phyloP scores from a whole-genome alignment of 2,329 filamentous ascomycete genomes.

The Beauveria scarabaeidicola region DNA sequence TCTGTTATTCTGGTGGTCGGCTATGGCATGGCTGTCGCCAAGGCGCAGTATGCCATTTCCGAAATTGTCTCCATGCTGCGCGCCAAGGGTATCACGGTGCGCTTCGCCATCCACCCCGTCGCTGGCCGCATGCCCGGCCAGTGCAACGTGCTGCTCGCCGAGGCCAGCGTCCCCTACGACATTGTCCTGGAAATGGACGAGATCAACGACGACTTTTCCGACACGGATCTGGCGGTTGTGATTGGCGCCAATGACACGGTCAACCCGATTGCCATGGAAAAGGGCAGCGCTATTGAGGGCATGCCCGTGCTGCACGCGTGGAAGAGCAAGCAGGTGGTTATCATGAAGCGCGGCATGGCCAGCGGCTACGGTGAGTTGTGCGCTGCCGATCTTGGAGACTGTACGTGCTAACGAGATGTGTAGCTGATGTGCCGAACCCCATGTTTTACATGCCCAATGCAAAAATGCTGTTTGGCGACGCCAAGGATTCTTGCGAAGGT shows the following conservation, averaged over 20 bases:
- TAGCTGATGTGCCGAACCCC: constrained; percentile 82
- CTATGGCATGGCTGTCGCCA: constrained; percentile 91
- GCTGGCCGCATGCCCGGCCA: constrained; percentile 89
- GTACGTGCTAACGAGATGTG: constrained; percentile 13
- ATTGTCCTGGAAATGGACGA: constrained; percentile 94
- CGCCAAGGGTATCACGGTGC: constrained; percentile 68
- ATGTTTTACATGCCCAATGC: constrained; percentile 91
- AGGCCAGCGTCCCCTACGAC: constrained; percentile 82
- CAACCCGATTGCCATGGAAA: constrained; percentile 80
- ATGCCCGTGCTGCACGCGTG: constrained; percentile 91
- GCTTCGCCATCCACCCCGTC: constrained; percentile 85
- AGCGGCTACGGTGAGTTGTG: constrained; percentile 66
- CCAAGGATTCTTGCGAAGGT: constrained; percentile 76
- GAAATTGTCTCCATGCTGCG: constrained; percentile 70
- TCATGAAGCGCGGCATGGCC: constrained; percentile 88
- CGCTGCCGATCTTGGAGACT: background rate
- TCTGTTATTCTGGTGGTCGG: constrained; percentile 85
- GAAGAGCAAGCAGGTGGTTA: constrained; percentile 88
- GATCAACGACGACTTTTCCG: constrained; percentile 84
- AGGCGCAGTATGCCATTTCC: constrained; percentile 83
- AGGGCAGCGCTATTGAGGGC: constrained; percentile 74
- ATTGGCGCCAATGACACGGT: constrained; percentile 92
- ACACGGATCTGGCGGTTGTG: constrained; percentile 79
- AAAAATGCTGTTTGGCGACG: constrained; percentile 88
- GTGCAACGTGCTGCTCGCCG: constrained; percentile 83